These are phyloP conservation scores for Starmera pachycereana DNA, from an alignment of 805 yeast species.

Conservation along the genomic window DNA sequence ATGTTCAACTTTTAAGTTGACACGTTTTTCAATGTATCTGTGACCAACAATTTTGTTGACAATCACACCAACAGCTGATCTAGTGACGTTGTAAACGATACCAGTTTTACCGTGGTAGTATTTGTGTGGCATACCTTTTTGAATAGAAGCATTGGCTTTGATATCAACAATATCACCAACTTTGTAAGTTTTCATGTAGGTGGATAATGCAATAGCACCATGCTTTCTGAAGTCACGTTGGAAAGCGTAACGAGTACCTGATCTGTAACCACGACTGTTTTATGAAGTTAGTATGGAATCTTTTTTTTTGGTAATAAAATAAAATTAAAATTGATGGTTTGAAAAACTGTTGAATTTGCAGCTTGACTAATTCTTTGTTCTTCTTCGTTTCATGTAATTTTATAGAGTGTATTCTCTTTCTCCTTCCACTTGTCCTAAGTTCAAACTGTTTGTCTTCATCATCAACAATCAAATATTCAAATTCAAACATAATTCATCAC, in stretches of 20 bases:
- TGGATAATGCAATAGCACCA: slow-evolving; percentile 89
- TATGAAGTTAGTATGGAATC: slow-evolving; percentile 6
- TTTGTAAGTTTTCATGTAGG: slow-evolving; percentile 95
- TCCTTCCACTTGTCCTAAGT: not conserved
- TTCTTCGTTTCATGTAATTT: not conserved
- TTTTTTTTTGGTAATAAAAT: no score
- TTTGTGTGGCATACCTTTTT: slow-evolving; percentile 99
- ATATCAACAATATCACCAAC: slow-evolving; percentile 99
- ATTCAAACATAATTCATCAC: no score
- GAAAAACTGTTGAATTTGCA: not conserved
- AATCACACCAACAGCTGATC: slow-evolving; percentile 96
- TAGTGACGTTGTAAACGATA: slow-evolving; percentile 97
- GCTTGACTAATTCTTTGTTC: not conserved
- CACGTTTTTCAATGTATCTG: slow-evolving; percentile 98
- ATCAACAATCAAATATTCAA: no score
- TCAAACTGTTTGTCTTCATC: no score
- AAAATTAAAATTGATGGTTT: no score
- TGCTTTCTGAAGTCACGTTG: slow-evolving; percentile 97
- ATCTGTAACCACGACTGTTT: slow-evolving; percentile 94
- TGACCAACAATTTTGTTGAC: slow-evolving; percentile 97
- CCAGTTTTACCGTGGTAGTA: slow-evolving; percentile 99
- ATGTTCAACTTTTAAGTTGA: slow-evolving; percentile 98
- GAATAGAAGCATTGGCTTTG: slow-evolving; percentile 98
- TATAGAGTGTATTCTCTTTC: not conserved
- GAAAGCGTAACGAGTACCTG: slow-evolving; percentile 99